phyloP scores from a whole-genome alignment of 1,284 basidiomycete species.

The Tylopilus sp. region DNA sequence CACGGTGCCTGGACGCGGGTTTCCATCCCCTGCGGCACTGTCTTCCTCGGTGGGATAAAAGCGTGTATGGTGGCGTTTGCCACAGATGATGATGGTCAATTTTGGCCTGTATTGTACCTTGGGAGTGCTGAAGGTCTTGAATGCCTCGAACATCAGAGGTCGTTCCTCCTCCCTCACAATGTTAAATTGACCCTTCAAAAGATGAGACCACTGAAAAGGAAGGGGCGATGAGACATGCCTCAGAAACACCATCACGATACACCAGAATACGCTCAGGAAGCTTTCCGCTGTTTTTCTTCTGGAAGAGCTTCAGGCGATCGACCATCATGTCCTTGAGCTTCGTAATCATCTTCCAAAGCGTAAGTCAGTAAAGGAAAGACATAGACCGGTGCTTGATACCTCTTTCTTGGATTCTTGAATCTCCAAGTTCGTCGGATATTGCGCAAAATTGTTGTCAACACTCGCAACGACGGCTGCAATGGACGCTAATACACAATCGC shows the following conservation, averaged over 20 bases:
- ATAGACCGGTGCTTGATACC: slow-evolving; percentile 36
- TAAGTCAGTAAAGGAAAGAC: slow-evolving; percentile 25
- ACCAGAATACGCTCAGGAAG: slow-evolving; percentile 68
- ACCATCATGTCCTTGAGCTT: slow-evolving; percentile 68
- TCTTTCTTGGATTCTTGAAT: slow-evolving; percentile 75
- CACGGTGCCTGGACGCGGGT: slow-evolving; percentile 73
- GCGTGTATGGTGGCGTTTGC: slow-evolving; percentile 81
- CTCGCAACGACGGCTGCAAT: slow-evolving; percentile 81
- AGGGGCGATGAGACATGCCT: slow-evolving; percentile 42
- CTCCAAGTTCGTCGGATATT: slow-evolving; percentile 70
- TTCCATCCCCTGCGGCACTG: slow-evolving; percentile 63
- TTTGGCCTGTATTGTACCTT: slow-evolving; percentile 58
- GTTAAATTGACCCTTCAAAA: slow-evolving; percentile 64
- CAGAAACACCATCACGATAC: slow-evolving; percentile 78
- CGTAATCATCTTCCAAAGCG: slow-evolving; percentile 60
- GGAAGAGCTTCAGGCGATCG: slow-evolving; percentile 59
- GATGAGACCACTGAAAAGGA: slow-evolving; percentile 8
- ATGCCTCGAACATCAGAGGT: slow-evolving; percentile 62
- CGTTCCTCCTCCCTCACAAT: slow-evolving; percentile 66
- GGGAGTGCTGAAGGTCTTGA: slow-evolving; percentile 49
- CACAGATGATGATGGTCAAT: slow-evolving; percentile 75
- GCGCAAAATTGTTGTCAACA: slow-evolving; percentile 57
- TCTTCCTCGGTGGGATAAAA: slow-evolving; percentile 70
- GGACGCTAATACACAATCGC: slow-evolving; percentile 46
- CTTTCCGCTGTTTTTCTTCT: slow-evolving; percentile 39